Evolutionary conservation across 2,329 filamentous ascomycete genomes (phyloP).

Genomic region (Curvularia lunata): DNA sequence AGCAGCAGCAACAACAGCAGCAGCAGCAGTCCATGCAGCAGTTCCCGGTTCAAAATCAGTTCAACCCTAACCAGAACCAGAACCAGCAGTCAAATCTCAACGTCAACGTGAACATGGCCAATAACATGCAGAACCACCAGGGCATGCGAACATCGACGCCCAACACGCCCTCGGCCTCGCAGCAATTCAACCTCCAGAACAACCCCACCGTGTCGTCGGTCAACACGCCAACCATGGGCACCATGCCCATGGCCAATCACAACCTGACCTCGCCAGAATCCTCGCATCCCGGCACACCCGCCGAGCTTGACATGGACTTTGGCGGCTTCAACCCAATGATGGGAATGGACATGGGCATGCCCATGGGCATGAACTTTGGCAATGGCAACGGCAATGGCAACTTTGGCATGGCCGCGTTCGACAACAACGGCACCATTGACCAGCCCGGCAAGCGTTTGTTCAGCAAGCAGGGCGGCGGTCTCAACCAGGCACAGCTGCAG

Average conservation of each 20-base stretch:
- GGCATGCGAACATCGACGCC: constrained; percentile 85
- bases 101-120: constrained; percentile 81
- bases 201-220: constrained; percentile 97
- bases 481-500: constrained; percentile 71
- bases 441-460: constrained; percentile 94
- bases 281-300: constrained; percentile 72
- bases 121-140: constrained; percentile 70
- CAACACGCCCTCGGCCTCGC: constrained; percentile 76
- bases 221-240: constrained; percentile 89
- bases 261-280: constrained; percentile 67
- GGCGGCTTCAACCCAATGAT: constrained; percentile 49
- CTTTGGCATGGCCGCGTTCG: constrained; percentile 52
- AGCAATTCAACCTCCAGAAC: constrained; percentile 77
- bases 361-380: constrained; percentile 43
- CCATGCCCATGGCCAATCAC: constrained; percentile 70
- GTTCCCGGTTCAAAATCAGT: constrained; percentile 61
- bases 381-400: constrained; percentile 39
- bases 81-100: constrained; percentile 74
- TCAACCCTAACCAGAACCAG: constrained; percentile 56
- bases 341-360: constrained; percentile 41
- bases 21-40: constrained; percentile 62
- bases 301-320: constrained; percentile 77
- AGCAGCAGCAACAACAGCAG: constrained; percentile 69
- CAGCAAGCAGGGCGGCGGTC: constrained; percentile 77
- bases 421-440: constrained; percentile 68